phyloP scores from a whole-genome alignment of 257 asterid genomes.

The Nicotiana noctiflora region DNA sequence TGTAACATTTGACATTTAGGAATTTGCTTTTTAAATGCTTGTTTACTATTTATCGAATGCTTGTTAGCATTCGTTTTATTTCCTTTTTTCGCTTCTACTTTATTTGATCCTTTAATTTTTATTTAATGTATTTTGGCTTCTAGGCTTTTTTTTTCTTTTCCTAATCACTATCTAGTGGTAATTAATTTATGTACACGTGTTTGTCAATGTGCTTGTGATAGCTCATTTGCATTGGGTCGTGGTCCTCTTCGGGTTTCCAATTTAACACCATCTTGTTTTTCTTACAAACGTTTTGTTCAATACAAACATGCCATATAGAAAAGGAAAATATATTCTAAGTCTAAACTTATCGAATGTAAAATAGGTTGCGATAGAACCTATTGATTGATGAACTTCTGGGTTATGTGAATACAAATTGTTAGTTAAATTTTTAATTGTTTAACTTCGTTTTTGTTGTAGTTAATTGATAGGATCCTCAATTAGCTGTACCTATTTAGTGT shows the following conservation, averaged over 20 bases:
- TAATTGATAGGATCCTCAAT: too few species aligned
- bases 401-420: too few species aligned
- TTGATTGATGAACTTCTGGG: too few species aligned
- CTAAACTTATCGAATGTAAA: too few species aligned
- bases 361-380: too few species aligned
- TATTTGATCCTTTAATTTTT: background rate
- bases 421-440: too few species aligned
- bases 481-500: too few species aligned
- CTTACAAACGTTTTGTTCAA: background rate
- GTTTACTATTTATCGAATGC: too few species aligned
- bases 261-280: background rate
- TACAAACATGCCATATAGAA: background rate
- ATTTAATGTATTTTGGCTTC: conserved; percentile 2
- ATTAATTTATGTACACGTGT: background rate
- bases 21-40: too few species aligned
- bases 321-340: too few species aligned
- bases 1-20: too few species aligned
- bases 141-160: conserved; percentile 23
- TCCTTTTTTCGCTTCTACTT: background rate
- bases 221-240: background rate
- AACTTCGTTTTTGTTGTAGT: too few species aligned
- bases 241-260: background rate
- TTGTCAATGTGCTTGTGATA: background rate
- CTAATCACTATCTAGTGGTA: conserved; percentile 43
- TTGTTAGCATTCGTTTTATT: conserved; percentile 15